Evolutionary conservation across 1,139 yeast species (phyloP), one percentile per base, ranked within the genome.

Genomic region (Hansenula anomala): DNA sequence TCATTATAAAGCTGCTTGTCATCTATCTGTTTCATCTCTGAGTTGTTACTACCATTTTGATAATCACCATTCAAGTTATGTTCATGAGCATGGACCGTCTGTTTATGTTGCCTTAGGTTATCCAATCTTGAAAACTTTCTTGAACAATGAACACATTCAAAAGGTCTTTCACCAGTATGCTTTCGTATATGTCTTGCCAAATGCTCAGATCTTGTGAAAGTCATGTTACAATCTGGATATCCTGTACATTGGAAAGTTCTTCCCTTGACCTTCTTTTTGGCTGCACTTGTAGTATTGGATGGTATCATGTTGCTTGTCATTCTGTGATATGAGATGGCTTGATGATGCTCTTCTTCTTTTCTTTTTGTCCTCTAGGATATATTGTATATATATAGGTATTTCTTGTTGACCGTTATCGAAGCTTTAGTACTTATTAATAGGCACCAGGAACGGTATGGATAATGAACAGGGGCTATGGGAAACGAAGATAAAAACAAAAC

Each of bases 151-250:
- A 85, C 85, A 60, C 97, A 90, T 40, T 87, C 79, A 59, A 88
- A 90, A 2, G 97, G 97, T 41, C 96, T 71, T 60, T 90, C 97
- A 33, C 97, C 97, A 1, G 97, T 89, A 59, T 89, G 97, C 56
- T 89, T 90, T 37, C 97, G 68, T 39, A 88, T 84, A 64, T 89
- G 97, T 45, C 97, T 72, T 2, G 96, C 96, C 51, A 90, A 70
- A 61, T 90, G 97, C 58, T 90, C 97, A 3, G 57, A 52, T 28
- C 57, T 44, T 4, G 58, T 86, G 59, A 89, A 90, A 12, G 90
- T 76, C 96, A 89, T 90, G 41, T 67, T 70, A 61, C 97, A 89
- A 47, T 85, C 90, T 14, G 90, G 89, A 58, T 76, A 89, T 5
- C 96, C 96, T 1, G 84, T 69, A 60, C 97, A 89, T 58, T 82